phyloP scores from a whole-genome alignment of 2,329 filamentous ascomycete species.

The Beauveria asiatica region DNA sequence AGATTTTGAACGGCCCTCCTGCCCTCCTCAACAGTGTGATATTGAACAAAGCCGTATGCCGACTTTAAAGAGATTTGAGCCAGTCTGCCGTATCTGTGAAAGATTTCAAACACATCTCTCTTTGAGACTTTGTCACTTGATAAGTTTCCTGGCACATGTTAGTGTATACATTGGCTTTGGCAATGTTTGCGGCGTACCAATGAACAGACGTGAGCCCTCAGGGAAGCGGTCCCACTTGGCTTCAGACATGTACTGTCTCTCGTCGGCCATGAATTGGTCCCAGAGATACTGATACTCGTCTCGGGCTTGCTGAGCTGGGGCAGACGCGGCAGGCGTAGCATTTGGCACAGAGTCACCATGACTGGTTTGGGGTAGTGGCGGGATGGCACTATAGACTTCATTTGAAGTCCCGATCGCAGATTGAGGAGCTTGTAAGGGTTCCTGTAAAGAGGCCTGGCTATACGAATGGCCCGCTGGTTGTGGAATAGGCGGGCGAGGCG shows the following conservation, averaged over 20 bases:
- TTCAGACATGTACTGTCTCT: constrained; percentile 66
- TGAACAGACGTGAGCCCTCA: constrained; percentile 67
- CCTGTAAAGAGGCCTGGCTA: constrained; percentile 21
- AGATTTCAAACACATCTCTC: constrained; percentile 85
- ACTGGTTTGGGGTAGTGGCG: constrained; percentile 21
- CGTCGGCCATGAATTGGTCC: constrained; percentile 64
- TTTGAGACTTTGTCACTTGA: constrained; percentile 91
- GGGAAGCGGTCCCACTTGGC: constrained; percentile 78
- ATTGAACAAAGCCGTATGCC: constrained; percentile 95
- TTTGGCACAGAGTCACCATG: constrained; percentile 19
- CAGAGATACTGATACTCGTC: constrained; percentile 55
- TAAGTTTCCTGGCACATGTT: constrained; percentile 61
- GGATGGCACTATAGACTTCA: constrained; percentile 24
- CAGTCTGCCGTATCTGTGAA: constrained; percentile 74
- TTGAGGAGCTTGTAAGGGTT: constrained; percentile 16
- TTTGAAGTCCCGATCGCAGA: constrained; percentile 22
- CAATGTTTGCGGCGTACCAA: constrained; percentile 49
- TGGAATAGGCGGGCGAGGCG: constrained; percentile 36
- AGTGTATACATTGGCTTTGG: constrained; percentile 20
- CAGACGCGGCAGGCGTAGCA: constrained; percentile 15
- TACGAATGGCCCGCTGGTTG: constrained; percentile 29
- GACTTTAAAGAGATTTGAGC: constrained; percentile 96
- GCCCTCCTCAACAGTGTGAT: constrained; percentile 68
- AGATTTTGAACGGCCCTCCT: constrained; percentile 65
- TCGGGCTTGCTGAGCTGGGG: constrained; percentile 26